phyloP scores from a whole-genome alignment of 202 grass and related monocot species.

The Zizania palustris region DNA sequence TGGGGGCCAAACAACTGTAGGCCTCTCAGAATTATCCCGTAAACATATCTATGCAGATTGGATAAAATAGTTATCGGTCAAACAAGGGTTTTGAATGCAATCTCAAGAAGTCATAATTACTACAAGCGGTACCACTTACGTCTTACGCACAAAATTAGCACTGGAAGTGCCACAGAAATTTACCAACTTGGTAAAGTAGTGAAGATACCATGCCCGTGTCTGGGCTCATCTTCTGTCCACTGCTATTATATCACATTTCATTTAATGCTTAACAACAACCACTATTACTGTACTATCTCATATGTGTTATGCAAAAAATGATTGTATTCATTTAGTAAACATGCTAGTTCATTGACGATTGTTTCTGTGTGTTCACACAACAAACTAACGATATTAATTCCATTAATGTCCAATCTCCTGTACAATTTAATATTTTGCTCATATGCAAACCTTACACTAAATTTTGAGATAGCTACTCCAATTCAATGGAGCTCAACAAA shows the following conservation, averaged over 20 bases:
- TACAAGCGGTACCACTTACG: background rate
- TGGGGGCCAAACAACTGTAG: background rate
- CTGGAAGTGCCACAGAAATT: background rate
- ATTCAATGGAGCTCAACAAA: background rate
- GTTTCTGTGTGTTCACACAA: background rate
- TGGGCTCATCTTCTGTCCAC: background rate
- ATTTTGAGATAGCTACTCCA: background rate
- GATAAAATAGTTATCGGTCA: background rate
- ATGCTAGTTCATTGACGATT: background rate
- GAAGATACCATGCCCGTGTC: background rate
- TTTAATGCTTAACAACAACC: background rate
- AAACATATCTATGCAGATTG: background rate
- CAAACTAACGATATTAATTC: background rate
- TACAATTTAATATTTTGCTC: background rate
- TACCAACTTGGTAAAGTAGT: background rate
- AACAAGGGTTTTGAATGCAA: background rate
- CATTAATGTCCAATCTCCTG: background rate
- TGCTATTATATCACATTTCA: background rate
- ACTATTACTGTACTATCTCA: background rate
- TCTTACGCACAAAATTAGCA: constrained; percentile 4
- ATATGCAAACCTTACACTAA: background rate
- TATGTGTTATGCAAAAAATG: background rate
- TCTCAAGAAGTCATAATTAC: constrained; percentile 17
- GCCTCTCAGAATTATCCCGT: background rate
- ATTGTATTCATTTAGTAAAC: background rate